phyloP scores from a whole-genome alignment of 495 filamentous ascomycete genomes.

The Immersiella caudata region DNA sequence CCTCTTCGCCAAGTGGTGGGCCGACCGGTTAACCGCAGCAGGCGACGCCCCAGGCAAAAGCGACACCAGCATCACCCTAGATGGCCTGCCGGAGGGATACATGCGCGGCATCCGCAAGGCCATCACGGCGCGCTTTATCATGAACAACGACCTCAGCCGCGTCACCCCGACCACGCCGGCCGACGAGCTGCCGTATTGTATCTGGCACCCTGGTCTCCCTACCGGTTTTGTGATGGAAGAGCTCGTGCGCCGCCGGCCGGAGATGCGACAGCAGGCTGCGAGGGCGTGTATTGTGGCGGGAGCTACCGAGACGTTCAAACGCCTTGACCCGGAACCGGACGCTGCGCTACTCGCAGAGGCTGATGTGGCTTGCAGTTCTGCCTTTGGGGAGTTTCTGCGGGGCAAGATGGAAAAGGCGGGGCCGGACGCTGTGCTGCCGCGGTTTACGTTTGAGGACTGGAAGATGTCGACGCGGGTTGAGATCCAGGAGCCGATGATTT shows the following conservation, averaged over 20 bases:
- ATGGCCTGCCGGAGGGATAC: background rate
- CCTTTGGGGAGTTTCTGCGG: background rate
- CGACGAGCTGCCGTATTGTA: background rate
- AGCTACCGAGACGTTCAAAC: background rate
- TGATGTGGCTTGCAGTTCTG: background rate
- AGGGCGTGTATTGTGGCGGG: slow-evolving; percentile 7
- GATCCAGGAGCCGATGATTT: slow-evolving; percentile 5
- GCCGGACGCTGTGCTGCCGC: background rate
- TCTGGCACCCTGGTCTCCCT: slow-evolving; percentile 8
- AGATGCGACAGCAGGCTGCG: slow-evolving; percentile 7
- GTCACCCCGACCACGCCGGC: slow-evolving; percentile 6
- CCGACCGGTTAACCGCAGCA: background rate
- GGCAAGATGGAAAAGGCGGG: slow-evolving; percentile 10
- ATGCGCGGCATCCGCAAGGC: slow-evolving; percentile 7
- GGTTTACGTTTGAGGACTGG: slow-evolving; percentile 7
- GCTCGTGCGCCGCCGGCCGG: background rate
- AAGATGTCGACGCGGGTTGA: background rate
- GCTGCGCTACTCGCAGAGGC: slow-evolving; percentile 9
- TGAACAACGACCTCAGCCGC: slow-evolving; percentile 12
- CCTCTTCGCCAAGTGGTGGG: slow-evolving; percentile 22
- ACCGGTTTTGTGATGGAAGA: background rate
- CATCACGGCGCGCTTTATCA: slow-evolving; percentile 9
- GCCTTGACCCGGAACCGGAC: background rate
- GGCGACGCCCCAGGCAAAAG: background rate
- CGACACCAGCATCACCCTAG: background rate